Base-by-base conservation (phyloP, 768 basidiomycete species). In the Amanita brunnescens region DNA sequence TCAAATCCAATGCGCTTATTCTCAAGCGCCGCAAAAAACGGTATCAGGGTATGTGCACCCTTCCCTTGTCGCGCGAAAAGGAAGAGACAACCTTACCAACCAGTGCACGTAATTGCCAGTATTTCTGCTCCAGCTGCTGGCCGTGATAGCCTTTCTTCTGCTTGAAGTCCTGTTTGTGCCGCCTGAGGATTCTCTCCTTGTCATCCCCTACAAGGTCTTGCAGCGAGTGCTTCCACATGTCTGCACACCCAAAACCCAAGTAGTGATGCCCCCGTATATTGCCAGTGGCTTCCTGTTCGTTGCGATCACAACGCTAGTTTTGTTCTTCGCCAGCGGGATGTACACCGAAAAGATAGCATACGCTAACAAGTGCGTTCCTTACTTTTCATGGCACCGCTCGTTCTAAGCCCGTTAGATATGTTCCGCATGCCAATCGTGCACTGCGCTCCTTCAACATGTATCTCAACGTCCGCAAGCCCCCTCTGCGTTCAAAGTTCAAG, bases 261-360 rank as follows among this genome's bases (percentile, higher is more conserved):
- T 79, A 10, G 66, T 67, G 14, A 68, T 84, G 2, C 84, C 85
- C 57, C 82, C 85, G 7, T 94, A 92, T 64, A 70, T 92, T 57
- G 74, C 84, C 18, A 84, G 80, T 32, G 91, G 87, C 1, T 67
- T 92, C 33, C 71, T 96, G 9, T 88, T 95, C 54, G 90, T 98
- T 24, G 81, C 86, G 16, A 81, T 91, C 49, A 93, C 91, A 12
- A 94, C 94, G 2, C 80, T 98, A 6, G 78, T 87, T 29, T 78
- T 99, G 34, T 96, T 98, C 76, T 97, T 96, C 64, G 91, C 92
- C 7, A 94, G 89, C 59, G 95, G 95, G 14, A 87, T 94, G 80
- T 99, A 97, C 61, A 75, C 85, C 3, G 93, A 99, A 66, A 94
- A 95, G 71, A 94, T 98, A 59, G 87, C 81, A 3, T 97, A 96